These are phyloP conservation scores for Farysia itapuensis DNA, from an alignment of 1,284 basidiomycete species.

Conservation along the genomic window DNA sequence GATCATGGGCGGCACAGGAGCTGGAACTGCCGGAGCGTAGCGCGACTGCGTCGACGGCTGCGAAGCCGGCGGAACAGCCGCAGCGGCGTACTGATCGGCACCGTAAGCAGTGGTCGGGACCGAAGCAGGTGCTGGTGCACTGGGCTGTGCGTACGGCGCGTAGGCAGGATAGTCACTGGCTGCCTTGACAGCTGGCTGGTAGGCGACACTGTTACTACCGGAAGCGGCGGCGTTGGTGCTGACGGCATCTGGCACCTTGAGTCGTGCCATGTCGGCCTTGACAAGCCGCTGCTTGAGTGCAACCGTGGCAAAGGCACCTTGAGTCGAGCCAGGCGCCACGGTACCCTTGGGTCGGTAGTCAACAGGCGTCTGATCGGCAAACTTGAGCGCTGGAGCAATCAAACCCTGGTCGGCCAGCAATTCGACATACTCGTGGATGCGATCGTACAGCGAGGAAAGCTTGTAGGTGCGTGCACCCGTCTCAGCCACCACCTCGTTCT, in stretches of 20 bases:
- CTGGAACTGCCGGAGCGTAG: conserved; percentile 63
- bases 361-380: conserved; percentile 76
- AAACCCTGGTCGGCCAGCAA: conserved; percentile 86
- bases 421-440: conserved; percentile 94
- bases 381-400: conserved; percentile 77
- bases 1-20: conserved; percentile 13
- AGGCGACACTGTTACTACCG: conserved; percentile 10
- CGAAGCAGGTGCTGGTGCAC: conserved; percentile 8
- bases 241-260: conserved; percentile 15
- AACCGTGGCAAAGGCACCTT: background rate
- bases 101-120: too few species aligned
- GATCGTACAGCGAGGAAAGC: conserved; percentile 82
- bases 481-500: conserved; percentile 62
- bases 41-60: conserved; percentile 35
- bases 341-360: conserved; percentile 67
- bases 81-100: conserved; percentile 24
- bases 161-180: conserved; percentile 25
- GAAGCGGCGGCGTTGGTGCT: conserved; percentile 2
- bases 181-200: conserved; percentile 19
- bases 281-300: conserved; percentile 41
- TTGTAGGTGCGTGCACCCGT: conserved; percentile 74
- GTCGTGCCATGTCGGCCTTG: conserved; percentile 38
- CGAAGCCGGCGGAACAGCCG: conserved; percentile 57
- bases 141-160: conserved; percentile 15
- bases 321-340: conserved; percentile 12